Conservation (phyloP, 2,329 filamentous ascomycete species). For the Apiospora saccharicola region DNA sequence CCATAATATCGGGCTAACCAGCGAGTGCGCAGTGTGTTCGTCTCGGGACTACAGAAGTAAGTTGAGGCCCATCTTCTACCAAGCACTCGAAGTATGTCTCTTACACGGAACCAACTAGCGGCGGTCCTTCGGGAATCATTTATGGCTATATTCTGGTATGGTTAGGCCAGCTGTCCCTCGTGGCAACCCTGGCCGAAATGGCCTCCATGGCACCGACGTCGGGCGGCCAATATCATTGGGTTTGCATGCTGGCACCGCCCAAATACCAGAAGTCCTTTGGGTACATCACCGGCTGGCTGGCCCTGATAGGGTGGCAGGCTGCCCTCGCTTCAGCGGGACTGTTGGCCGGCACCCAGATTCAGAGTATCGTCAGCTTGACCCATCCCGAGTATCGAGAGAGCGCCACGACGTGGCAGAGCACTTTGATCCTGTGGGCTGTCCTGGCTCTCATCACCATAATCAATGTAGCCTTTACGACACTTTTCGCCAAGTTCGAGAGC, state of each 20-base stretch:
- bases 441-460: conserved; percentile 45
- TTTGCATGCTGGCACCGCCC: not conserved
- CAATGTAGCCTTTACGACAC: not conserved
- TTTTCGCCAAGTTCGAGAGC: not conserved
- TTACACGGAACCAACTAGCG: not conserved
- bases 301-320: not conserved
- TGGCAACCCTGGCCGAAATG: not conserved
- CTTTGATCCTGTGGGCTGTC: conserved; percentile 44
- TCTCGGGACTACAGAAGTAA: not conserved
- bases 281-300: not conserved
- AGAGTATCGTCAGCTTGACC: conserved; percentile 33
- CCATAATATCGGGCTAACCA: not conserved
- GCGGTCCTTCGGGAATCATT: not conserved
- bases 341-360: conserved; percentile 34
- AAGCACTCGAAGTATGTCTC: not conserved
- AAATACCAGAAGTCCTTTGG: not conserved
- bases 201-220: not conserved
- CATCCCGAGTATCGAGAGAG: conserved; percentile 31
- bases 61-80: not conserved
- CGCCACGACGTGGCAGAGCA: conserved; percentile 34
- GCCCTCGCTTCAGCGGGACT: conserved; percentile 15
- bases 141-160: not conserved
- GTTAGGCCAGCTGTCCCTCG: not conserved
- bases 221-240: not conserved
- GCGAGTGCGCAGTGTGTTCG: not conserved